Base-by-base conservation (phyloP, 306 rosid species). In the Acacia crassicarpa region DNA sequence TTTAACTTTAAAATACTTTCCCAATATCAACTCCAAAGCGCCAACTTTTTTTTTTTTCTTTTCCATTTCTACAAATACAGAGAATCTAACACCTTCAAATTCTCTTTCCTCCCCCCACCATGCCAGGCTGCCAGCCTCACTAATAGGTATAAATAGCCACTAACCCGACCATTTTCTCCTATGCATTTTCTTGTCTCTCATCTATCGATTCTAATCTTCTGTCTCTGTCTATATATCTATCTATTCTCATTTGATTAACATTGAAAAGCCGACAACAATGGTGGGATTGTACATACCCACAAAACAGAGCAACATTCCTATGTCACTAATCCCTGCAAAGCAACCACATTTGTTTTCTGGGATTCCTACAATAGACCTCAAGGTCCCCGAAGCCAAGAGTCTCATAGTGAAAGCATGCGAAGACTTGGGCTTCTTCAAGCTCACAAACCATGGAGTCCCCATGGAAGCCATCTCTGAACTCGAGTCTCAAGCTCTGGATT, bases 341-440 rank as follows among this genome's bases (percentile, higher is more conserved):
- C 72, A 27, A 43, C 88, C 71, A 82, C 87, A 82, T 88, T 85
- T 4, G 58, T 72, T 69, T 49, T 65, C 86, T 22, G 91, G 78
- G 45, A 89, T 94, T 67, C 98, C 98, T 15, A 17, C 90, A 3
- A 89, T 94, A 62, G 97, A 94, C 91, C 92, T 94, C 2, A 83
- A 91, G 4, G 77, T 88, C 75, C 91, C 96, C 5, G 90, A 94
- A 38, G 87, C 98, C 14, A 89, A 84, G 35, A 82, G n/a, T 9
- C 87, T 74, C 74, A 91, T 92, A 13, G 96, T 92, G 19, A 94
- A 87, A 56, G 96, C 96, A 10, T 94, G 97, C 41, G 92, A 94
- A 69, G 98, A 92, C 67, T 90, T 83, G 17, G 98, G 98, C n/a
- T 94, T 91, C 85, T 94, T 94, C 82, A 94, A 92, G 84, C 88